Evolutionary conservation across 192 early-diverging fungal species (phyloP).

Genomic region (Allomyces javanicus): DNA sequence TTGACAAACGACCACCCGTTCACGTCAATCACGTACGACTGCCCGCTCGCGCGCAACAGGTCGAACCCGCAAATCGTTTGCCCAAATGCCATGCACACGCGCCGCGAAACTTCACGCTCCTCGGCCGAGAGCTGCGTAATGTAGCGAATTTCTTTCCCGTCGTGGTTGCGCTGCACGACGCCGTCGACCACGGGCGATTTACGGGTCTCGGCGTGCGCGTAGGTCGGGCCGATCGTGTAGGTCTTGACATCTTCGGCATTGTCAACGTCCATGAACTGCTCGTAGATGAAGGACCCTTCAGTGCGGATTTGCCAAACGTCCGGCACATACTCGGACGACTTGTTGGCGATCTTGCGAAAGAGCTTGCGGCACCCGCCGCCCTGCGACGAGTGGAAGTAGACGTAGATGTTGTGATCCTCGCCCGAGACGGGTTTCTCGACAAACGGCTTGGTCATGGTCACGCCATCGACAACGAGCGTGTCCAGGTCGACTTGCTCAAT

Average conservation of each 20-base stretch:
- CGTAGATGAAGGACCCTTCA: conserved; percentile 78
- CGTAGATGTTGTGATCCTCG: conserved; percentile 93
- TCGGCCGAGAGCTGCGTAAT: conserved; percentile 53
- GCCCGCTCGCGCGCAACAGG: conserved; percentile 57
- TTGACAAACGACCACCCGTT: conserved; percentile 99
- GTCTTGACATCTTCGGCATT: conserved; percentile 95
- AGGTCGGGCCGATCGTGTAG: conserved; percentile 79
- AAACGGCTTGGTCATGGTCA: conserved; percentile 72
- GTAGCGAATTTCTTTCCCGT: conserved; percentile 94
- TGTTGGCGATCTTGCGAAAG: conserved; percentile 83
- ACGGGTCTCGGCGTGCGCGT: conserved; percentile 85
- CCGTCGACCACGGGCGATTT: conserved; percentile 96
- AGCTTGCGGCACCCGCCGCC: conserved; percentile 67
- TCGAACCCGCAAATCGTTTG: conserved; percentile 95
- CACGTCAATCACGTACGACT: conserved; percentile 88
- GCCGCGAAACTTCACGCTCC: conserved; percentile 56
- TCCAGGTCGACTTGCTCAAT: conserved; percentile 33
- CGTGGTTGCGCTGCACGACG: conserved; percentile 78
- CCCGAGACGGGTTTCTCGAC: conserved; percentile 93
- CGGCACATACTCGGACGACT: conserved; percentile 73
- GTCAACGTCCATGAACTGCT: conserved; percentile 83
- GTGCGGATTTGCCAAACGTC: conserved; percentile 41
- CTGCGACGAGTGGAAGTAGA: conserved; percentile 62
- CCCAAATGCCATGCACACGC: conserved; percentile 61
- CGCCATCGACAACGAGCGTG: conserved; percentile 45